Evolutionary conservation across 305 asterid species (phyloP), one percentile per base, ranked within the genome.

Genomic region (Fraxinus xanthoxyloides): DNA sequence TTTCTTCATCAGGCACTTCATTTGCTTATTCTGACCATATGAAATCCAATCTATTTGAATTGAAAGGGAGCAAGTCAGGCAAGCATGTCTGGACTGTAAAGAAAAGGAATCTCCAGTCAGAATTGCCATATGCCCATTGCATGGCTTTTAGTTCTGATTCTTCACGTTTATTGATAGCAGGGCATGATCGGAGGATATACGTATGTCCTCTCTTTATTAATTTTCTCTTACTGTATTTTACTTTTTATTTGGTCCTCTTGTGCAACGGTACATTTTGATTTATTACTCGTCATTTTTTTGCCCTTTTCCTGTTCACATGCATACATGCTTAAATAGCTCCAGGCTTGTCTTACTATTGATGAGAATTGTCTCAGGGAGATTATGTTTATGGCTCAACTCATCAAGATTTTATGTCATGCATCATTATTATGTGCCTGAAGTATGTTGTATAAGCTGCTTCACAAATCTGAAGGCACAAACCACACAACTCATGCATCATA

Each of bases 1-100:
- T 96, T 69, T 90, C 99, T 84, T 88, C 94, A 72, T 91, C 97
- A 35, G 99, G 98, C 54, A 67, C 87, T 73, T 87, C 89, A 19
- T 92, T 96, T 89, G 95, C 98, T 80, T 96, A 91, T 89, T 94
- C 99, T 23, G 98, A 94, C 85, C 97, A 93, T 76, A 79, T 87
- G 56, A 96, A 89, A 81, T 92, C 97, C 84, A 89, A 86, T 82
- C 83, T 97, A 51, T 93, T 93, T 90, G 94, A 93, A 82, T 87
- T 93, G 89, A 90, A 88, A 86, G 89, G 91, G 87, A 89, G 76
- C 80, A 87, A 90, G 84, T 81, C 91, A 32, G 87, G 90, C 83
- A 92, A 88, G 85, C 82, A 85, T 73, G 43, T 79, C 36, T 93
- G 97, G 96, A 84, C 83, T 82, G 90, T 97, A 74, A 89, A 85